These are phyloP conservation scores for Leptomonas pyrrhocoris DNA, from an alignment of 208 protist species.

Conservation along the genomic window DNA sequence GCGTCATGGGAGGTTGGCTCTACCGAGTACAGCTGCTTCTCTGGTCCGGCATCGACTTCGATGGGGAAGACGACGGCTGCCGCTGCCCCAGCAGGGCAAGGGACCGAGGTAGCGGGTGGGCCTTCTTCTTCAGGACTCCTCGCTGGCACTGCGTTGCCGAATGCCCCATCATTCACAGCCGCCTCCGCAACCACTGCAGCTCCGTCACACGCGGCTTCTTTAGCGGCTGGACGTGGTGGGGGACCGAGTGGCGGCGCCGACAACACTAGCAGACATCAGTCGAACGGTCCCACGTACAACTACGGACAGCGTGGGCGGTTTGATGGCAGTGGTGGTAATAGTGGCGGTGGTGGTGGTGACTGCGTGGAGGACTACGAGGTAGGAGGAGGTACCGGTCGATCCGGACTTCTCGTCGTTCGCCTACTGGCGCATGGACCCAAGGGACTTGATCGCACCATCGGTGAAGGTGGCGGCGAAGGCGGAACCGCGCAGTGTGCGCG, in stretches of 20 bases:
- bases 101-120: neutral
- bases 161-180: no score
- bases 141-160: no score
- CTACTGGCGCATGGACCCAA: conserved; percentile 82
- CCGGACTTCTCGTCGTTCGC: conserved; percentile 75
- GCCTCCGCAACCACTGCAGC: no score
- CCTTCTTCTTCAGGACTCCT: neutral
- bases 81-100: neutral
- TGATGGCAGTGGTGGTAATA: neutral
- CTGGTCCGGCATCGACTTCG: neutral
- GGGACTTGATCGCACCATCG: conserved; percentile 33
- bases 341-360: neutral
- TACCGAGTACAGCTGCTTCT: conserved; percentile 1
- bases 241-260: no score
- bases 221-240: no score
- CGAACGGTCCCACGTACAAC: conserved; percentile 16
- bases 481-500: neutral
- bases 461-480: conserved; percentile 4
- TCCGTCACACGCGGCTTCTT: no score
- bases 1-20: neutral
- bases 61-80: neutral
- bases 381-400: conserved; percentile 50
- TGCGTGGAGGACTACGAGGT: conserved; percentile 3
- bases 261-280: neutral
- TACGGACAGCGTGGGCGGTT: conserved; percentile 1